Evolutionary conservation across 73 alveolate species (phyloP).

Genomic region (Paramecium sonneborni): DNA sequence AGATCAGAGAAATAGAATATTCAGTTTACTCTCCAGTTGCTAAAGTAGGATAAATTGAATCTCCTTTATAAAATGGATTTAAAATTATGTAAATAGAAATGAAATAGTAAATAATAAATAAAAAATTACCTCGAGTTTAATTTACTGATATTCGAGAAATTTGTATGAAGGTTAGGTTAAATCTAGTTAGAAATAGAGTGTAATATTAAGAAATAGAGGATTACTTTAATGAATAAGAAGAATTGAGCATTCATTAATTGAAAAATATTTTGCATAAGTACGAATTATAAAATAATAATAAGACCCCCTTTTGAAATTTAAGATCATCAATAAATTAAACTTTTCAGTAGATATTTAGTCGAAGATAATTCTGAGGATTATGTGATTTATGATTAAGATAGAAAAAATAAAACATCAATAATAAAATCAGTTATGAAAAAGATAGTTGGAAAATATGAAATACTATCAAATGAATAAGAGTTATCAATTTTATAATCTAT

Average conservation of each 20-base stretch:
- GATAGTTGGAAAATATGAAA: not conserved
- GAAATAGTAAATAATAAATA: not conserved
- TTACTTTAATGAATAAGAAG: conserved; percentile 9
- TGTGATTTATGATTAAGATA: conserved; percentile 28
- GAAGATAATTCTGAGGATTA: conserved; percentile 53
- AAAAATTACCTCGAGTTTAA: conserved; percentile 26
- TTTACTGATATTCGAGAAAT: not conserved
- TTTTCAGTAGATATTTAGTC: not conserved
- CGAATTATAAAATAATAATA: not conserved
- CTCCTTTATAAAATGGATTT: conserved; percentile 10
- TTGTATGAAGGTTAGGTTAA: not conserved
- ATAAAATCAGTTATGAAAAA: too few relatives aligned
- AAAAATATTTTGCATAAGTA: conserved; percentile 4
- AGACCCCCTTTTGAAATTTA: conserved; percentile 3
- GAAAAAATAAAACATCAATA: not conserved
- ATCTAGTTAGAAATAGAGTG: not conserved
- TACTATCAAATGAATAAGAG: too few relatives aligned
- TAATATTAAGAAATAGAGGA: not conserved
- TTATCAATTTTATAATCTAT: too few relatives aligned
- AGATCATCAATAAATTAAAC: not conserved
- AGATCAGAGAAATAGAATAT: not conserved
- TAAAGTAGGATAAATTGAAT: not conserved
- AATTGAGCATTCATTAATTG: not conserved
- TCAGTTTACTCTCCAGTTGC: not conserved
- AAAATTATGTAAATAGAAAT: conserved; percentile 10